Conservation (phyloP, 495 filamentous ascomycete species). For the Hypoxylon crocopeplum region DNA sequence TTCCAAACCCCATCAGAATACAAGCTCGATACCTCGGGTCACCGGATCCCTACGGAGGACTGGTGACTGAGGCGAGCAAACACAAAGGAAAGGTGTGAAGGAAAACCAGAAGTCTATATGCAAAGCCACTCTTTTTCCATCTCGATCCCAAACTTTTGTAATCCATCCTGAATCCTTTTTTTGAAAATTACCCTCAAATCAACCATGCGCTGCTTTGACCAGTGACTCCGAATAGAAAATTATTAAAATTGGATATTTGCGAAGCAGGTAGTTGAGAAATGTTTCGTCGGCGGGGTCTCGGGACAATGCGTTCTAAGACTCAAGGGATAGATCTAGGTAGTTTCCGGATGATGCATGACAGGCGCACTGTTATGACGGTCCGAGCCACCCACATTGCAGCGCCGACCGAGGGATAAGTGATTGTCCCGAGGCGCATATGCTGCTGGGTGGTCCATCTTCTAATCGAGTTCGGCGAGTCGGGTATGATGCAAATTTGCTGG, state of each 20-base stretch:
- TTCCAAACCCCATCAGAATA: slow-evolving; percentile 39
- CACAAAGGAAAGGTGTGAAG: slow-evolving; percentile 41
- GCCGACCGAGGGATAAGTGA: slow-evolving; percentile 17
- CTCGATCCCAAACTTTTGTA: slow-evolving; percentile 44
- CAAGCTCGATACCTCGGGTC: slow-evolving; percentile 29
- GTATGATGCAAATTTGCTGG: slow-evolving; percentile 26
- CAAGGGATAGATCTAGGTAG: slow-evolving; percentile 24
- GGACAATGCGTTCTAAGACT: slow-evolving; percentile 29
- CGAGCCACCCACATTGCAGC: slow-evolving; percentile 21
- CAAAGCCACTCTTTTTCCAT: slow-evolving; percentile 48
- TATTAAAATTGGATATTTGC: slow-evolving; percentile 40
- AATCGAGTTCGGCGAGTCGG: slow-evolving; percentile 8
- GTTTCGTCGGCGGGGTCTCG: slow-evolving; percentile 30
- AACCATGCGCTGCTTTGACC: slow-evolving; percentile 34
- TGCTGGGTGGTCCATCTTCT: slow-evolving; percentile 1
- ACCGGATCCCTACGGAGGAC: slow-evolving; percentile 39
- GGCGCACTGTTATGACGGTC: slow-evolving; percentile 7
- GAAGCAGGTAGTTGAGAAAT: slow-evolving; percentile 17
- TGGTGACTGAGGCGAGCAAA: slow-evolving; percentile 21
- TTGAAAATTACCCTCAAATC: slow-evolving; percentile 32
- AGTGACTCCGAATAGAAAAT: slow-evolving; percentile 37
- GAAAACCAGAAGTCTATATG: slow-evolving; percentile 52
- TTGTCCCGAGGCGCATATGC: slow-evolving; percentile 5
- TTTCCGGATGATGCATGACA: slow-evolving; percentile 20
- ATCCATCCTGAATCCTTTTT: slow-evolving; percentile 35